These are phyloP conservation scores for Naganishia albida DNA, from an alignment of 1,284 basidiomycete genomes.

Conservation along the genomic window DNA sequence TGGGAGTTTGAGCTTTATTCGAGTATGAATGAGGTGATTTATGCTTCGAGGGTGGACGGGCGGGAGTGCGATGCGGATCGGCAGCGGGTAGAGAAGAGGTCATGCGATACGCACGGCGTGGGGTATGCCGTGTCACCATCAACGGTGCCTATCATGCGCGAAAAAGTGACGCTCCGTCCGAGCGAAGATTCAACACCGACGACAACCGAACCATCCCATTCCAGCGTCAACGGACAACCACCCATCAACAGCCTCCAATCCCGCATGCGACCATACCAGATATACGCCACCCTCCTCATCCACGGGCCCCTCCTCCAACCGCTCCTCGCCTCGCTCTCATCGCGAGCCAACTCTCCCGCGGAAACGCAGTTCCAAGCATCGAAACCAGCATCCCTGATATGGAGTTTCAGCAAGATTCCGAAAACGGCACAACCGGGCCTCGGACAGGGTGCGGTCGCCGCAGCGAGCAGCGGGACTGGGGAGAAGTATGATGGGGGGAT, in stretches of 20 bases:
- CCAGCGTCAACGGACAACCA: not conserved
- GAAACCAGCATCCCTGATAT: conserved; percentile 42
- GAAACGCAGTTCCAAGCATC: conserved; percentile 45
- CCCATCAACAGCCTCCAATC: conserved; percentile 3
- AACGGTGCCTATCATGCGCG: conserved; percentile 21
- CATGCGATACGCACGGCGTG: conserved; percentile 49
- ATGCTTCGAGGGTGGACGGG: conserved; percentile 41
- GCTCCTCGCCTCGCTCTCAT: conserved; percentile 39
- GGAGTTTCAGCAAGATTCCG: conserved; percentile 45
- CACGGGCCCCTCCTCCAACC: conserved; percentile 44
- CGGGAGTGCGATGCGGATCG: conserved; percentile 53
- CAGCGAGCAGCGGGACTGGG: no score
- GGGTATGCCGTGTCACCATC: not conserved
- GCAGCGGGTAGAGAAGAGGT: conserved; percentile 70
- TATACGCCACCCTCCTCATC: conserved; percentile 51
- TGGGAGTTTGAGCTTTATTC: conserved; percentile 86
- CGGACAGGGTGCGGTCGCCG: not conserved
- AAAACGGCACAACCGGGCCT: conserved; percentile 6
- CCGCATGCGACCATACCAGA: conserved; percentile 49
- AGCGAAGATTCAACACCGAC: no score
- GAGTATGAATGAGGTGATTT: conserved; percentile 79
- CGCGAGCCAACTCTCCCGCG: conserved; percentile 35
- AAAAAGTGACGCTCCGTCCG: conserved; percentile 10
- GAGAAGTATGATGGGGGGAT: conserved; percentile 44
- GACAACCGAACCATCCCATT: not conserved